Base-by-base conservation (phyloP, 768 basidiomycete genomes). In the Mycena galericulata region DNA sequence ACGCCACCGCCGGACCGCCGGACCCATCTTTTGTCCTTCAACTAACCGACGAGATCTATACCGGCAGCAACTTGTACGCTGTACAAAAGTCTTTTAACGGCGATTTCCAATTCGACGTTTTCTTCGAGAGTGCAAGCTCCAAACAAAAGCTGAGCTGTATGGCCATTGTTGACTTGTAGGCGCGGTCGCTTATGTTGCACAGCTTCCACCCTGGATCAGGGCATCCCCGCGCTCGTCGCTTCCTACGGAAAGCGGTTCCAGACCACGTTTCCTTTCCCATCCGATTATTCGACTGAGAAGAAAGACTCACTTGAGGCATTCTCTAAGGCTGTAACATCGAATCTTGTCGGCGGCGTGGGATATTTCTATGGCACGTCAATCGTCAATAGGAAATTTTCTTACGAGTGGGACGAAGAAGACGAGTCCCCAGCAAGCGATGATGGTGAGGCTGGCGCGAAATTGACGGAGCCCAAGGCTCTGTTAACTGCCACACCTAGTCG, bases 341-440 rank as follows among this genome's bases (percentile, higher is more conserved):
- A 96, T 76, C 86, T 98, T 47, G 80, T 98, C 14, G 97, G 95
- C 60, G 97, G 97, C 22, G 89, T 99, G 40, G 97, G 97, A 14
- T 98, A 98, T 80, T 99, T 97, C 80, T 92, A 97, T 74, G 97
- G 97, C 17, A 89, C 86, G 6, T 96, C 95, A 1, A 91, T 98
- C 70, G 88, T 98, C 10, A 92, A 98, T 76, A 85, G 87, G 45
- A 88, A 90, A 40, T 96, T 96, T 76, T 89, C 92, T 18, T 94
- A 93, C 75, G 95, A 97, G 74, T 97, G 96, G 91, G 97, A 99
- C 74, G 91, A 95, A 54, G 85, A 86, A 15, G 88, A 86, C 22
- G 81, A 82, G 40, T 57, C 70, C 26, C 15, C 81, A 11, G 85
- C 83, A 5, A 82, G 75, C n/a, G 78, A 81, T 20, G 79, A 80